phyloP scores from a whole-genome alignment of 1,284 basidiomycete species.

The Lentinula novae-zelandiae region DNA sequence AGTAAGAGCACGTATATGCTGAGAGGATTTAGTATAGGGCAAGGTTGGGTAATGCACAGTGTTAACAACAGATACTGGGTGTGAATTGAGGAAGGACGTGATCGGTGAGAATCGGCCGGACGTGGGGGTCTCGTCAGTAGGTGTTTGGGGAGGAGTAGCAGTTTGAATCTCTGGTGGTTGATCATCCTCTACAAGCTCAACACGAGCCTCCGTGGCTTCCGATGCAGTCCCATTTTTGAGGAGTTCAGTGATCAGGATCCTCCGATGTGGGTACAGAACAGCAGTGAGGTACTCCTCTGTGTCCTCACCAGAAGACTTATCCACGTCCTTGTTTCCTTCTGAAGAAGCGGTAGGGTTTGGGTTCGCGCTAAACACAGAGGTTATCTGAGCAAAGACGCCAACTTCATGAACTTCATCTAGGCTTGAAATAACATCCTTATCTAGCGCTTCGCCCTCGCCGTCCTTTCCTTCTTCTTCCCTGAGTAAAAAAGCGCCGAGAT shows the following conservation, averaged over 20 bases:
- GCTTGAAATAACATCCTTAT: constrained; percentile 91
- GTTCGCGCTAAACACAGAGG: constrained; percentile 72
- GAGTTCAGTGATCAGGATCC: constrained; percentile 89
- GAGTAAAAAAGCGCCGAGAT: constrained; percentile 95
- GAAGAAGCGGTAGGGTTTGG: not conserved
- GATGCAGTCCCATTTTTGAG: constrained; percentile 55
- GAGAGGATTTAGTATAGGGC: constrained; percentile 90
- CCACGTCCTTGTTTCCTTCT: not conserved
- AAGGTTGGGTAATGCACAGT: constrained; percentile 82
- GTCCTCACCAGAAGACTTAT: constrained; percentile 53
- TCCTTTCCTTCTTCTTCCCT: constrained; percentile 76
- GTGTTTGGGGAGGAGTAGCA: constrained; percentile 43
- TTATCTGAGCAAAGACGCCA: constrained; percentile 98
- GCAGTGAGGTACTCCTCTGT: constrained; percentile 89
- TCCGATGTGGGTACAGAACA: constrained; percentile 92
- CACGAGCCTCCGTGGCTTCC: constrained; percentile 20
- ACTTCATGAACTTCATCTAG: constrained; percentile 88
- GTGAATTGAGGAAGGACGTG: constrained; percentile 89
- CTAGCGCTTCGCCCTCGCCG: constrained; percentile 35
- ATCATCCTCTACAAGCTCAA: constrained; percentile 36
- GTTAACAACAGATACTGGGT: constrained; percentile 87
- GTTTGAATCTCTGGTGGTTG: constrained; percentile 26
- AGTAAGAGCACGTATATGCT: constrained; percentile 94
- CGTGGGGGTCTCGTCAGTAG: constrained; percentile 21
- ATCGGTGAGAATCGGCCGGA: constrained; percentile 43